Base-by-base conservation (phyloP, 225 moss, liverwort and hornwort genomes). In the Takakia lepidozioides region DNA sequence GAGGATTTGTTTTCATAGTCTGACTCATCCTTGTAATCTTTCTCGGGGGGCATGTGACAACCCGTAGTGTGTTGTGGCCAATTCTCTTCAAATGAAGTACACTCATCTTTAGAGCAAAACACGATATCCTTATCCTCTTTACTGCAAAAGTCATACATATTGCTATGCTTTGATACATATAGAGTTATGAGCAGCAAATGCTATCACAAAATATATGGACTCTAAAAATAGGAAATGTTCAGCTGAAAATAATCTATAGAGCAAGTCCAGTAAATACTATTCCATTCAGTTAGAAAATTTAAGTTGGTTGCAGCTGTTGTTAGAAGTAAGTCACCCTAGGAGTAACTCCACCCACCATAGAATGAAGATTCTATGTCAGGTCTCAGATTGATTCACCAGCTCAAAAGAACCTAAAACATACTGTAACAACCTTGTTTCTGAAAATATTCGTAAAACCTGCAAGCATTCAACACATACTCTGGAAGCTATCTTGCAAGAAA, bases 111-210 rank as follows among this genome's bases (percentile, higher is more conserved):
- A 25, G 69, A 65, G 71, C 79, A 75, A 58, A 71, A 71, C 19
- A 81, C 15, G n/a, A 64, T 68, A 25, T 74, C 83, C 23, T 76
- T 78, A 51, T 81, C 86, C 40, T 73, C 72, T 43, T 68, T 75
- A 70, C 80, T 85, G 76, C 52, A 43, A 42, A 29, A 25, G 16
- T 18, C 14, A 3, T 49, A 5, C 8, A n/a, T 8, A 25, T 29
- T 1, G 18, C 10, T 2, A 48, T 19, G 6, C 11, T 28, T 1
- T 13, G 2, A 17, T 49, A 16, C 48, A 25, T 5, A 27, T 15
- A 17, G 27, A 0, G 15, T 42, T 15, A 5, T 1, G 2, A 27
- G 13, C 13, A 16, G 13, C 4, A 15, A 16, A 16, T 25, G 13
- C 22, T 3, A 5, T 20, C 8, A 11, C 10, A 25, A 19, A 25